These are phyloP conservation scores for Raphanus hybrid DNA, from an alignment of 441 rosid genomes.

Conservation along the genomic window DNA sequence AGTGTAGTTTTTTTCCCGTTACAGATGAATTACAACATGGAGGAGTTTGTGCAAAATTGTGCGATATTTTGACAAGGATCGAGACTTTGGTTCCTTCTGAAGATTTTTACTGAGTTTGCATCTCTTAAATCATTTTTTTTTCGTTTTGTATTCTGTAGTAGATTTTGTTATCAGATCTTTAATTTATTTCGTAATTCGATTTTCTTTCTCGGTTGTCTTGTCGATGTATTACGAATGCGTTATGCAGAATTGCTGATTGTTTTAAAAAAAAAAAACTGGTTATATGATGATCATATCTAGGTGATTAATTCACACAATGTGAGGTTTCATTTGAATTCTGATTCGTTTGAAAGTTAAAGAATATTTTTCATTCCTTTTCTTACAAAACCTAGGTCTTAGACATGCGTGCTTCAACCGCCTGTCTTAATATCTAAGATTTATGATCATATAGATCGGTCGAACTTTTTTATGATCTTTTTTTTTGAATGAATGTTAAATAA, in stretches of 20 bases:
- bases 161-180: slow-evolving; percentile 15
- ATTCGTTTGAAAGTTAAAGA: not conserved
- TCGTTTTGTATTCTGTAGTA: not conserved
- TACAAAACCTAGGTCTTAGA: not conserved
- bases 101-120: slow-evolving; percentile 8
- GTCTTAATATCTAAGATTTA: slow-evolving; percentile 4
- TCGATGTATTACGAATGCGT: slow-evolving; percentile 8
- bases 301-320: slow-evolving; percentile 22
- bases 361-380: not conserved
- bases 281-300: slow-evolving; percentile 6
- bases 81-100: not conserved
- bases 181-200: slow-evolving; percentile 2
- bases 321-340: not conserved
- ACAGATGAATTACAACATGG: no score
- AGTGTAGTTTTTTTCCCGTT: not conserved
- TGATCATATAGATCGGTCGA: no score
- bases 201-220: not conserved
- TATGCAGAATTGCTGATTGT: not conserved
- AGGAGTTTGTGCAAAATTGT: no score
- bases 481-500: no score
- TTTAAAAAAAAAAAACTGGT: not conserved
- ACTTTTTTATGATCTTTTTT: no score
- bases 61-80: slow-evolving; percentile 5
- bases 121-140: not conserved
- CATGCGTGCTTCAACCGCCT: not conserved